Percentiles rank a stretch among this genome's conserved stretches.
These are phyloP conservation scores for Diaporthe sp. DNA, from an alignment of 2,329 filamentous ascomycete genomes.

Conservation along the genomic window DNA sequence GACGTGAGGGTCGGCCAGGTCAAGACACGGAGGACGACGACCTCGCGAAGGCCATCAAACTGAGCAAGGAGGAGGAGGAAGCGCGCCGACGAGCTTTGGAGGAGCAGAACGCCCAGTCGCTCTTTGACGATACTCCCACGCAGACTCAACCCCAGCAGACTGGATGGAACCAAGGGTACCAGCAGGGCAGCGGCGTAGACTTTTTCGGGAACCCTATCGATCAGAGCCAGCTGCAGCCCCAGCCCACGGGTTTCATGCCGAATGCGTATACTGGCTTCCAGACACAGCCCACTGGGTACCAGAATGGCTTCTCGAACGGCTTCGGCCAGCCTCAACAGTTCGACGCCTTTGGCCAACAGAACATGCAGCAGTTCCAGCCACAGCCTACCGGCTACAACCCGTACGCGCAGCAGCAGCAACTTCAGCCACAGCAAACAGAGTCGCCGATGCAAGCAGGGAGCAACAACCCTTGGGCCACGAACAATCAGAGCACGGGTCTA, in stretches of 20 bases:
- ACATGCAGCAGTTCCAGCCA: constrained; percentile 57
- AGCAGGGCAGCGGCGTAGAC: constrained; percentile 95
- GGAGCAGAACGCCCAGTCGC: constrained; percentile 82
- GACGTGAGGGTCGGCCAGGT: constrained; percentile 73
- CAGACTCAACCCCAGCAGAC: constrained; percentile 82
- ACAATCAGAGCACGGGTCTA: constrained; percentile 66
- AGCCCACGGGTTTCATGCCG: constrained; percentile 80
- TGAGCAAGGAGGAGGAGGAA: constrained; percentile 96
- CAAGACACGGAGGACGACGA: constrained; percentile 80
- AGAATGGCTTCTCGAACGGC: constrained; percentile 76
- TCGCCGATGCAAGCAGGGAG: constrained; percentile 79
- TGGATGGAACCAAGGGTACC: constrained; percentile 96
- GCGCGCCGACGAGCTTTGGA: constrained; percentile 88
- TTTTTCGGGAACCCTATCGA: constrained; percentile 97
- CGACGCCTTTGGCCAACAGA: constrained; percentile 75
- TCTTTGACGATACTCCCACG: constrained; percentile 86
- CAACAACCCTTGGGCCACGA: constrained; percentile 93
- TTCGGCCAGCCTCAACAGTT: constrained; percentile 77
- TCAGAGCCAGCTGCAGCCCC: constrained; percentile 78
- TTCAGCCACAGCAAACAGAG: constrained; percentile 67
- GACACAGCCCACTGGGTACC: constrained; percentile 63
- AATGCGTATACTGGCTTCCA: constrained; percentile 68
- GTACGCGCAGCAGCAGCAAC: constrained; percentile 58
- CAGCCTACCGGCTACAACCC: constrained; percentile 69
- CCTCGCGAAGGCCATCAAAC: constrained; percentile 91